phyloP scores from a whole-genome alignment of 75 land plant species.

The Chamaecyparis obtusa region DNA sequence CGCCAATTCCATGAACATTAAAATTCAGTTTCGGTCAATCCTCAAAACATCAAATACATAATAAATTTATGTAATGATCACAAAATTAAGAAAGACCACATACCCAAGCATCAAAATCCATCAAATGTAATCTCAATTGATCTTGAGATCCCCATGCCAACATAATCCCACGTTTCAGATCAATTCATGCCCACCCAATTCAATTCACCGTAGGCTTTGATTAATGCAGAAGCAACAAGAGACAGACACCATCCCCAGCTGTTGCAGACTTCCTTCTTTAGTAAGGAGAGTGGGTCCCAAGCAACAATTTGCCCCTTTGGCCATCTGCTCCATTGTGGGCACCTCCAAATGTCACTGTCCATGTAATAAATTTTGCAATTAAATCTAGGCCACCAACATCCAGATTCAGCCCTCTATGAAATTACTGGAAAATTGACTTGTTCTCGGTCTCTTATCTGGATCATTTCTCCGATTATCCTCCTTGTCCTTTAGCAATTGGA shows the following conservation, averaged over 20 bases:
- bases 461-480: not conserved
- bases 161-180: not conserved
- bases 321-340: not conserved
- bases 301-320: not conserved
- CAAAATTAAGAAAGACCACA: not conserved
- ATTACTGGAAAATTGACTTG: not conserved
- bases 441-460: not conserved
- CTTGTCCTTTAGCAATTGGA: not conserved
- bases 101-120: not conserved
- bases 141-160: not conserved
- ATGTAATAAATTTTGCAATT: not conserved
- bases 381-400: not conserved
- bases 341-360: not conserved
- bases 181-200: not conserved
- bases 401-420: not conserved
- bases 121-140: not conserved
- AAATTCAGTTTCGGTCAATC: no score
- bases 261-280: not conserved
- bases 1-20: no score
- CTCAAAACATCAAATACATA: not conserved
- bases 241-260: not conserved
- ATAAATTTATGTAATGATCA: not conserved
- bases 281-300: not conserved
- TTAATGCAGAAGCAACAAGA: not conserved
- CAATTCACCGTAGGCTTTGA: not conserved